These are phyloP conservation scores for Apium graveolens DNA, from an alignment of 129 eudicot species.

Conservation along the genomic window DNA sequence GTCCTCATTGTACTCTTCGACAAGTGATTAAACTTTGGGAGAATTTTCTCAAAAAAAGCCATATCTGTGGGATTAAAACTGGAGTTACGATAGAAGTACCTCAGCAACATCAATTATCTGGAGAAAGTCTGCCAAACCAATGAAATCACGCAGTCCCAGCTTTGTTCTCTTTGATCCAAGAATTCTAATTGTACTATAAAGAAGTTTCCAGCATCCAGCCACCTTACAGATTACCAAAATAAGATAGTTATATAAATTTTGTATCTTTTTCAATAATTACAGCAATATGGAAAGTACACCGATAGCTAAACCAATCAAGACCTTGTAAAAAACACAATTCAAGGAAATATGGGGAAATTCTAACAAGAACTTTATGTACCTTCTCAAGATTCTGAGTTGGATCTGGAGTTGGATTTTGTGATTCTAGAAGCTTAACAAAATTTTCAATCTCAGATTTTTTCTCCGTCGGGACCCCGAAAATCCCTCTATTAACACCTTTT, in stretches of 20 bases:
- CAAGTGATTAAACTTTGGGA: neutral
- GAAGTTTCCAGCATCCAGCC: constrained; percentile 83
- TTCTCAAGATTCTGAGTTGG: constrained; percentile 63
- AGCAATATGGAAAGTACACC: neutral
- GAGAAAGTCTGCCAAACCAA: constrained; percentile 67
- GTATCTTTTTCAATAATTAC: neutral
- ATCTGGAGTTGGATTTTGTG: constrained; percentile 66
- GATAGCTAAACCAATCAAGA: neutral
- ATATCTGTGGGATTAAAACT: neutral
- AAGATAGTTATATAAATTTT: neutral
- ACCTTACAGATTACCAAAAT: constrained; percentile 27
- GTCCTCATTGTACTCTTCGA: neutral
- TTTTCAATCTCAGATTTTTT: constrained; percentile 64
- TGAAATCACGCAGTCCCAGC: constrained; percentile 84
- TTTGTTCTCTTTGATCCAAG: constrained; percentile 87
- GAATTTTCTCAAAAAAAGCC: neutral
- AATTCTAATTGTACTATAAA: constrained; percentile 80
- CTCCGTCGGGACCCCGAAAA: constrained; percentile 61
- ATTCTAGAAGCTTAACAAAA: constrained; percentile 59
- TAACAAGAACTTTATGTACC: constrained; percentile 28
- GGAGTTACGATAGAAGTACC: constrained; percentile 35
- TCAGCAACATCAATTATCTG: constrained; percentile 62
- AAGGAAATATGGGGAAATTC: neutral
- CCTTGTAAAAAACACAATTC: neutral
- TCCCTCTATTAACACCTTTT: constrained; percentile 74